These are phyloP conservation scores for Nothophaeocryptopus gaeumannii DNA, from an alignment of 2,329 filamentous ascomycete species.

Conservation along the genomic window DNA sequence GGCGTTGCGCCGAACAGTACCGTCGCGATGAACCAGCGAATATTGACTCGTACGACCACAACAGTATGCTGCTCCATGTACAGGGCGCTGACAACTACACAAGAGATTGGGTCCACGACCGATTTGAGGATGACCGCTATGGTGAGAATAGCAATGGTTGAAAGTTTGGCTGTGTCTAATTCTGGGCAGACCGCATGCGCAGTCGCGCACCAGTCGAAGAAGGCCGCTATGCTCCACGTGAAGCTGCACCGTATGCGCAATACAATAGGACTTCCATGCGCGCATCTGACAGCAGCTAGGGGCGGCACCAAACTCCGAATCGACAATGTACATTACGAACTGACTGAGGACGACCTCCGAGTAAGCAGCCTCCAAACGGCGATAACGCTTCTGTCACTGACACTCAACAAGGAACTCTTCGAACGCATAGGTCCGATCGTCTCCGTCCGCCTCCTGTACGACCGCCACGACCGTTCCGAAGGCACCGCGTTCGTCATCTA, in stretches of 20 bases:
- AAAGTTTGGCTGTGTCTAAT: conserved; percentile 1
- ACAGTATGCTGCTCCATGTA: too few relatives aligned
- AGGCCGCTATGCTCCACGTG: conserved; percentile 22
- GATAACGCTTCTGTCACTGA: conserved; percentile 8
- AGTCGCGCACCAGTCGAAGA: conserved; percentile 21
- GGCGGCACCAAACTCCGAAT: conserved; percentile 64
- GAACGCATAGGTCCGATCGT: conserved; percentile 69
- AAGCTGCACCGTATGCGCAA: conserved; percentile 16
- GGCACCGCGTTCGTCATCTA: conserved; percentile 84
- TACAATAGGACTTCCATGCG: background rate
- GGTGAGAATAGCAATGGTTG: conserved; percentile 8
- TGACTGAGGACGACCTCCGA: conserved; percentile 78
- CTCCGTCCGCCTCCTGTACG: conserved; percentile 72
- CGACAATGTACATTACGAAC: conserved; percentile 88
- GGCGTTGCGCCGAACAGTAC: conserved; percentile 33
- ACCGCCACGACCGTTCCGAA: conserved; percentile 83
- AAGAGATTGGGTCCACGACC: conserved; percentile 82
- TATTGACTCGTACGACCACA: conserved; percentile 61
- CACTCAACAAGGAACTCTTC: conserved; percentile 67
- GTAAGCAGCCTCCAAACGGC: conserved; percentile 46
- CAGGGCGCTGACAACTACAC: conserved; percentile 19
- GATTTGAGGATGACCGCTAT: conserved; percentile 35
- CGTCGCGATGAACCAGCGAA: conserved; percentile 43
- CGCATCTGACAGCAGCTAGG: conserved; percentile 13
- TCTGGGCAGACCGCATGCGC: conserved; percentile 17